Percentiles rank a stretch among this genome's conserved stretches.
These are phyloP conservation scores for Exophiala calicioides DNA, from an alignment of 2,329 filamentous ascomycete species.

Conservation along the genomic window DNA sequence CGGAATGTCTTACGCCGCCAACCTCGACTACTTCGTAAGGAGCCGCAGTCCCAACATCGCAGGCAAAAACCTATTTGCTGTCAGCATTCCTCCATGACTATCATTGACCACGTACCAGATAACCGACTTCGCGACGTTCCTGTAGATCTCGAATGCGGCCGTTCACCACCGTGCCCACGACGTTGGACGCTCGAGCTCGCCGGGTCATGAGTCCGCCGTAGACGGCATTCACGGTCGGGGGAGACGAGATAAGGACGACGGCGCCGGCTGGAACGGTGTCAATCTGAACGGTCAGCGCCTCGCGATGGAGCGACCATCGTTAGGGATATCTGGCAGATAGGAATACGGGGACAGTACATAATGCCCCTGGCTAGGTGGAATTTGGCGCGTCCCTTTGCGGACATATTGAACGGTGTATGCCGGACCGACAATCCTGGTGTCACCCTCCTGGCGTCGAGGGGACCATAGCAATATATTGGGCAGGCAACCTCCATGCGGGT, in stretches of 20 bases:
- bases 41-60: conserved; percentile 2
- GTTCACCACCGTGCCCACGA: conserved; percentile 43
- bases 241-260: conserved; percentile 43
- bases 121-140: conserved; percentile 36
- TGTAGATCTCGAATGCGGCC: conserved; percentile 41
- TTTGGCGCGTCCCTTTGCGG: no score
- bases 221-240: conserved; percentile 39
- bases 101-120: conserved; percentile 14
- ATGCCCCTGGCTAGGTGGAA: neutral
- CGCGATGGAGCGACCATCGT: no score
- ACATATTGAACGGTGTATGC: conserved; percentile 40
- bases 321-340: neutral
- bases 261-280: conserved; percentile 38
- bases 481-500: conserved; percentile 39
- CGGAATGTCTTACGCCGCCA: conserved; percentile 38
- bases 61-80: conserved; percentile 2
- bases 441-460: conserved; percentile 26
- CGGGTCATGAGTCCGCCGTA: conserved; percentile 59
- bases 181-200: conserved; percentile 45
- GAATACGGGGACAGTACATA: neutral
- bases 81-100: neutral
- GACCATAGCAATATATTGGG: conserved; percentile 38
- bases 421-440: conserved; percentile 35
- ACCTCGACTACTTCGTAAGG: conserved; percentile 1
- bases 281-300: no score